Base-by-base conservation (phyloP, 176 grass and related monocot species). In the Calamus simplicifolius region DNA sequence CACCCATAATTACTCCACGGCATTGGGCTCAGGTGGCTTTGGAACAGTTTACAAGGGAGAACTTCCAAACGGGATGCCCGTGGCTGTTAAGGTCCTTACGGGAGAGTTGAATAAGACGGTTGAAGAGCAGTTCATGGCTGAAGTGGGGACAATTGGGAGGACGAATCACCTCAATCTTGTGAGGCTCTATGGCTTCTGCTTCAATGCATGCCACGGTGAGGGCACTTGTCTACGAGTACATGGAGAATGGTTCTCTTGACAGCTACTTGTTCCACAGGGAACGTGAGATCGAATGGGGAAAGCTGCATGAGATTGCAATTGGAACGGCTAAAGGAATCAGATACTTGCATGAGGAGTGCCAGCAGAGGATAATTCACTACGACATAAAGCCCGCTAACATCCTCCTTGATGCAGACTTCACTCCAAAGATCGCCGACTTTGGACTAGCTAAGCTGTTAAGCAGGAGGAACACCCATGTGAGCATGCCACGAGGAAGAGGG, bases 271-370 rank as follows among this genome's bases (percentile, higher is more conserved):
- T 49, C 35, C 4, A 16, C 31, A 5, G 16, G 18, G 12, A 21
- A 5, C 23, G 5, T 7, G 1, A 2, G 18, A 25, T 16, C 4
- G 61, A 63, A 10, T 63, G 31, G 35, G 19, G 10, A 4, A 63
- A 3, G 18, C 61, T 63, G n/a, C 4, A 63, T 49, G 61, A 50
- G 61, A 63, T 63, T 18, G 61, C 61, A 2, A 49, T 63, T 5
- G 61, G 61, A 18, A 25, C 61, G 4, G 61, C 61, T 2, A 48
- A 25, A 49, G 61, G 61, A 19, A 48, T 63, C 61, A 14, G 38
- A 28, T 63, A 63, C 18, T 31, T 63, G 61, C 61, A 63, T 19
- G 19, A 63, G 10, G 61, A 63, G 10, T 63, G 61, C 61, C 61
- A 25, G 18, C 61, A 5, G 38, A 21, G 12, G 61, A 63, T 63